Percentiles rank a stretch among this genome's conserved stretches.
phyloP scores from a whole-genome alignment of 306 rosid genomes.

The Lotus japonicus region DNA sequence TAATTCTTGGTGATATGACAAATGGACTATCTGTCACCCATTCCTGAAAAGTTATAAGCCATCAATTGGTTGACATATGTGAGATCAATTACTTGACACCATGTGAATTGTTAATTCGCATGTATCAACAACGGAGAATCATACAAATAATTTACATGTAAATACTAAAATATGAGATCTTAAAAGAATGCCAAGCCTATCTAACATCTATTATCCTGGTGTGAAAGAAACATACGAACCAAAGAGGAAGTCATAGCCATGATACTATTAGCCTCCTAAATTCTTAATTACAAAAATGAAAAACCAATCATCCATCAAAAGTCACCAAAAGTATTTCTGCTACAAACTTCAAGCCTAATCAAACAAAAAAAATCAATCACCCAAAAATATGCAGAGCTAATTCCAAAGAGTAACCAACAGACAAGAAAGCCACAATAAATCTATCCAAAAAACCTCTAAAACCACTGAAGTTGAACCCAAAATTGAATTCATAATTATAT shows the following conservation, averaged over 20 bases:
- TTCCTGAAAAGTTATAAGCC: slow-evolving; percentile 53
- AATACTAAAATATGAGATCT: slow-evolving; percentile 9
- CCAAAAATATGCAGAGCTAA: too few species aligned
- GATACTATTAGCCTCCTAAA: not conserved
- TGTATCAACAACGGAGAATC: not conserved
- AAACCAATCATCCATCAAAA: not conserved
- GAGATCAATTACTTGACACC: slow-evolving; percentile 11
- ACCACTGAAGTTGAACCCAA: too few species aligned
- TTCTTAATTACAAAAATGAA: not conserved
- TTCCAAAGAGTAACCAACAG: too few species aligned
- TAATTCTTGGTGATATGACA: slow-evolving; percentile 98
- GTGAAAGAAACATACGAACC: not conserved
- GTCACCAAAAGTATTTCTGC: not conserved
- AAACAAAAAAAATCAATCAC: not conserved
- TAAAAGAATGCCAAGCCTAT: not conserved
- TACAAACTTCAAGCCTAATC: not conserved
- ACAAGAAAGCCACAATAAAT: too few species aligned
- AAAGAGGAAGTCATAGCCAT: not conserved
- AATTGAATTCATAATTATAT: too few species aligned
- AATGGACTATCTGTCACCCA: slow-evolving; percentile 97
- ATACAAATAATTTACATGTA: not conserved
- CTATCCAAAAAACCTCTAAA: too few species aligned
- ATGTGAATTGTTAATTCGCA: not conserved
- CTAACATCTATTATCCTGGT: not conserved
- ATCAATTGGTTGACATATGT: slow-evolving; percentile 10